Evolutionary conservation across 2,329 filamentous ascomycete species (phyloP).

Genomic region (Clarireedia sp.): DNA sequence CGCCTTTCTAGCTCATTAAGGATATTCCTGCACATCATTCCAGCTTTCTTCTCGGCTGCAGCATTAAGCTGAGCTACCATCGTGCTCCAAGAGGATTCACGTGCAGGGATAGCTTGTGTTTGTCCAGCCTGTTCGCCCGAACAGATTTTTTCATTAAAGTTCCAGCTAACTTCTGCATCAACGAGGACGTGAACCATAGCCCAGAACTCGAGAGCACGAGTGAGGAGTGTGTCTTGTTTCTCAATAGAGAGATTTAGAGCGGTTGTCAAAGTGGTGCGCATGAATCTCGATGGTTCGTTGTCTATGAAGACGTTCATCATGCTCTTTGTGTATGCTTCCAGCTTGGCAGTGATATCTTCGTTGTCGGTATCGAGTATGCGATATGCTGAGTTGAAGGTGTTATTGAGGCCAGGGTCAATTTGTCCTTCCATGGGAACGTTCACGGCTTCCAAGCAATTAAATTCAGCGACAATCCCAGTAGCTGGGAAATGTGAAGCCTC

Average conservation of each 20-base stretch:
- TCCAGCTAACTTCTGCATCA: slow-evolving; percentile 56
- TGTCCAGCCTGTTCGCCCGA: slow-evolving; percentile 17
- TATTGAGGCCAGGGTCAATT: slow-evolving; percentile 29
- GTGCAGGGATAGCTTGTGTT: slow-evolving; percentile 15
- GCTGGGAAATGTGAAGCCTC: slow-evolving; percentile 52
- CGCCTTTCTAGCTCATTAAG: slow-evolving; percentile 53
- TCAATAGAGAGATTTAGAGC: slow-evolving; percentile 38
- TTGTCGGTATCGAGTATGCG: slow-evolving; percentile 54
- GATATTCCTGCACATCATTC: slow-evolving; percentile 48
- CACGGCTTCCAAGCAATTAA: slow-evolving; percentile 25
- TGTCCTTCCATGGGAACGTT: slow-evolving; percentile 26
- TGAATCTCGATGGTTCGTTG: slow-evolving; percentile 52
- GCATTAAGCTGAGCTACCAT: slow-evolving; percentile 58
- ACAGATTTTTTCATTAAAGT: slow-evolving; percentile 21
- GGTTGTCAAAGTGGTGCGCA: slow-evolving; percentile 49
- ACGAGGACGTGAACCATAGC: slow-evolving; percentile 54
- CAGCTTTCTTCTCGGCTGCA: slow-evolving; percentile 56
- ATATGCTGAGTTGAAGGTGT: slow-evolving; percentile 24
- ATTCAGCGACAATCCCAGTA: slow-evolving; percentile 30
- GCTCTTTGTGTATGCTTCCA: slow-evolving; percentile 53
- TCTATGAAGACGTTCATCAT: slow-evolving; percentile 50
- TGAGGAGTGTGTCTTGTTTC: slow-evolving; percentile 46
- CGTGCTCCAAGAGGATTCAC: slow-evolving; percentile 40
- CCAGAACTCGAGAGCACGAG: slow-evolving; percentile 55
- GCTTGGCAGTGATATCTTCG: slow-evolving; percentile 50